Evolutionary conservation across 202 grass and related monocot species (phyloP), one percentile per base, ranked within the genome.

Genomic region (Bolboschoenoplectus hybrid): DNA sequence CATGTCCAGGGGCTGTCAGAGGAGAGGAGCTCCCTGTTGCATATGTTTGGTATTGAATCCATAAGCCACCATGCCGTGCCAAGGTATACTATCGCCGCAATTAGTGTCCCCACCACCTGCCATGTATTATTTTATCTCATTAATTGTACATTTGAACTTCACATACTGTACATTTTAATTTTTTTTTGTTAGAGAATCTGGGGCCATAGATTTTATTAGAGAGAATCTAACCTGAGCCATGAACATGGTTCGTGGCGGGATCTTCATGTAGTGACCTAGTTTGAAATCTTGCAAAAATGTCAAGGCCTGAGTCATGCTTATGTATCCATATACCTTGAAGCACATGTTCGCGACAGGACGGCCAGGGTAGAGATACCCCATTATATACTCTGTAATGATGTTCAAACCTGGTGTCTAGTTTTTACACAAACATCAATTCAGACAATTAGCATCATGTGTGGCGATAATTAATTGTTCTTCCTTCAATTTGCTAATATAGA

Each of bases 301-400:
- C 63, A 98, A 86, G 12, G 96, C 91, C 50, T 98, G 96, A 10
- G 7, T 90, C 96, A 98, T 98, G 90, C 96, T 98, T 83, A 98
- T 94, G 78, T 94, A 98, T 9, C 96, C 96, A 71, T 98, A 98
- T 16, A 98, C 95, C 84, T 98, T 98, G 89, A 98, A 98, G 52
- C 95, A 95, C 95, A 98, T 98, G 73, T 98, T 98, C 40, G 95
- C 95, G 3, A 98, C 95, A 0, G 95, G 95, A 1, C 90, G 87
- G 35, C 95, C 93, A 1, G 95, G 95, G 67, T 98, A 98, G 63
- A 98, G 51, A 60, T 98, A 98, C 4, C 95, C 95, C 87, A 98
- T 98, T 66, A 98, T 89, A 41, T 98, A 98, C 75, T 98, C 96
- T 8, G 96, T 98, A 49, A 98, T 95, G 39, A 98, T 78, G 84